These are phyloP conservation scores for Podospora anserina DNA, from an alignment of 495 filamentous ascomycete genomes.

Conservation along the genomic window DNA sequence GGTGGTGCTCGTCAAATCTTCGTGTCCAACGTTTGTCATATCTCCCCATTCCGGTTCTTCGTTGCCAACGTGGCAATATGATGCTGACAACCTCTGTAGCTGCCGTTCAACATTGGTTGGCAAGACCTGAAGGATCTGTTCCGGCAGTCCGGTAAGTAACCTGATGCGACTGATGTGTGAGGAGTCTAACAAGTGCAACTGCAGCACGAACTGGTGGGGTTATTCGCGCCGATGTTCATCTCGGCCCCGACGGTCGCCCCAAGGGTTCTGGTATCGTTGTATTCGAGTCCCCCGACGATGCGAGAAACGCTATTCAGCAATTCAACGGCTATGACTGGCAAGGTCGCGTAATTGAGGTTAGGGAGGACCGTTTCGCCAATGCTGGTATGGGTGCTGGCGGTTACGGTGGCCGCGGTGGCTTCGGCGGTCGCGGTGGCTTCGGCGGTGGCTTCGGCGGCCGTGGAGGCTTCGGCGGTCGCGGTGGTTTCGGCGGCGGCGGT, in stretches of 20 bases:
- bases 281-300: constrained; percentile 91
- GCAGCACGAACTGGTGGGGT: constrained; percentile 69
- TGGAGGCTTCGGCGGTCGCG: constrained; percentile 41
- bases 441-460: constrained; percentile 57
- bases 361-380: constrained; percentile 91
- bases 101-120: constrained; percentile 97
- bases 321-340: constrained; percentile 99
- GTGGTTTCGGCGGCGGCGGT: constrained; percentile 35
- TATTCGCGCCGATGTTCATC: constrained; percentile 93
- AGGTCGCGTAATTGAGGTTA: constrained; percentile 86
- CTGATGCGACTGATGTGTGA: neutral
- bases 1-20: constrained; percentile 80
- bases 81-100: constrained; percentile 55
- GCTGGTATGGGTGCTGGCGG: constrained; percentile 56
- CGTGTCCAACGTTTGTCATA: constrained; percentile 89
- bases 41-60: constrained; percentile 28
- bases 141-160: constrained; percentile 86
- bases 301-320: constrained; percentile 89
- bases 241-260: constrained; percentile 86
- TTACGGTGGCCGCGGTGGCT: constrained; percentile 44
- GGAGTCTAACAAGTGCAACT: constrained; percentile 2
- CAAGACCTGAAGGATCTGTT: constrained; percentile 99
- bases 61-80: constrained; percentile 26
- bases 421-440: constrained; percentile 53
- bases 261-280: constrained; percentile 96